Percentiles rank a stretch among this genome's conserved stretches.
These are phyloP conservation scores for Priceomyces fermenticarens DNA, from an alignment of 805 yeast species.

Conservation along the genomic window DNA sequence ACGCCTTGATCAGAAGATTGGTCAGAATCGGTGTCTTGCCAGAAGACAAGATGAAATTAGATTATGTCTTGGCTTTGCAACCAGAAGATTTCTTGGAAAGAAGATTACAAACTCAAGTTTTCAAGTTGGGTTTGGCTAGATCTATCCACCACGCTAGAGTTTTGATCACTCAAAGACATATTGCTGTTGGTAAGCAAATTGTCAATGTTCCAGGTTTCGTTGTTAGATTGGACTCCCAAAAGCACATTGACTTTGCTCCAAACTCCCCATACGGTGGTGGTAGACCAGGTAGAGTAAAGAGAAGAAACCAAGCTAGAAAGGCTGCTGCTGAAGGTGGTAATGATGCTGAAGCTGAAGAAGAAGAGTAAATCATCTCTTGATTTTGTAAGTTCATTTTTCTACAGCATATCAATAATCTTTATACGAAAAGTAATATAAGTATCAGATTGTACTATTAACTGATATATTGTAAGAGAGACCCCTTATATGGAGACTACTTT, in stretches of 20 bases:
- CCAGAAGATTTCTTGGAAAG: slow-evolving; percentile 99
- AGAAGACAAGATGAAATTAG: slow-evolving; percentile 99
- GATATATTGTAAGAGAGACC: no score
- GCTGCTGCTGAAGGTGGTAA: slow-evolving; percentile 56
- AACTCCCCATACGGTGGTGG: slow-evolving; percentile 99
- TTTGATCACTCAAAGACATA: slow-evolving; percentile 97
- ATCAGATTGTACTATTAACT: no score
- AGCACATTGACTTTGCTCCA: slow-evolving; percentile 99
- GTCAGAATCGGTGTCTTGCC: slow-evolving; percentile 98
- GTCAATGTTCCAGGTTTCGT: slow-evolving; percentile 98
- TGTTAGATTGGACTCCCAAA: slow-evolving; percentile 99
- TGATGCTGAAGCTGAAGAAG: slow-evolving; percentile 64
- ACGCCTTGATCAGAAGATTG: slow-evolving; percentile 99
- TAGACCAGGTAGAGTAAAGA: slow-evolving; percentile 99
- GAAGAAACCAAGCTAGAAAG: slow-evolving; percentile 74
- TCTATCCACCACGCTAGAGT: slow-evolving; percentile 99
- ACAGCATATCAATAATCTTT: slow-evolving; percentile 1
- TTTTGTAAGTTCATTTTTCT: neutral
- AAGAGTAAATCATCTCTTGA: slow-evolving; percentile 47
- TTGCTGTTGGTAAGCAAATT: slow-evolving; percentile 99
- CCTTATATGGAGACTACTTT: no score
- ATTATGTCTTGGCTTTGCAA: slow-evolving; percentile 98
- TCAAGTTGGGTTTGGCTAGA: slow-evolving; percentile 99
- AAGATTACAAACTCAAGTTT: slow-evolving; percentile 99
- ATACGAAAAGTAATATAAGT: slow-evolving; percentile 2